These are phyloP conservation scores for Triglochin maritima DNA, from an alignment of 106 monocot genomes.

Conservation along the genomic window DNA sequence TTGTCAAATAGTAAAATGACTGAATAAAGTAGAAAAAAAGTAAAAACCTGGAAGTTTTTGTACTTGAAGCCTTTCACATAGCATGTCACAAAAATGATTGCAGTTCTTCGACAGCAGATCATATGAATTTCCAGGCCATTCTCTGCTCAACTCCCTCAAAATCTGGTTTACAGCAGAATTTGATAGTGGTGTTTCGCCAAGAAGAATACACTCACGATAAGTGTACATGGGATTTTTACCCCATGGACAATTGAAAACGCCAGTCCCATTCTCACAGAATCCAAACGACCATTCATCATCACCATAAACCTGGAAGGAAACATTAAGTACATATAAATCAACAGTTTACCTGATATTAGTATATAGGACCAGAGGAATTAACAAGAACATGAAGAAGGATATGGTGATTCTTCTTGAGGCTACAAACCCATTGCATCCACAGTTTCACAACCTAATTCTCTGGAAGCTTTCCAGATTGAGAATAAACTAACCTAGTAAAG, in stretches of 20 bases:
- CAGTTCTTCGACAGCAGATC: conserved; percentile 85
- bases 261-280: conserved; percentile 75
- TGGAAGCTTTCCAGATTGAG: too few species aligned
- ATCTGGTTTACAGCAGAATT: conserved; percentile 62
- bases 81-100: conserved; percentile 87
- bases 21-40: background rate
- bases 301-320: conserved; percentile 61
- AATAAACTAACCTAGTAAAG: too few species aligned
- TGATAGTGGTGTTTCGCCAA: conserved; percentile 65
- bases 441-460: too few species aligned
- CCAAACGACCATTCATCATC: conserved; percentile 99
- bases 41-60: conserved; percentile 70
- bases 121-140: conserved; percentile 83
- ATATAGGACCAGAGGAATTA: background rate
- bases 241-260: conserved; percentile 83
- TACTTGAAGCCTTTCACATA: conserved; percentile 72
- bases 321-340: background rate
- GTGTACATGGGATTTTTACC: conserved; percentile 95
- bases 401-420: too few species aligned
- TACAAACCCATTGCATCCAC: too few species aligned
- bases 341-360: background rate
- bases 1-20: too few species aligned
- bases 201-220: conserved; percentile 63
- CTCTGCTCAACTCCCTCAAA: conserved; percentile 67
- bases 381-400: too few species aligned